phyloP scores from a whole-genome alignment of 495 filamentous ascomycete genomes.

The Astrothelium macrocarpum region DNA sequence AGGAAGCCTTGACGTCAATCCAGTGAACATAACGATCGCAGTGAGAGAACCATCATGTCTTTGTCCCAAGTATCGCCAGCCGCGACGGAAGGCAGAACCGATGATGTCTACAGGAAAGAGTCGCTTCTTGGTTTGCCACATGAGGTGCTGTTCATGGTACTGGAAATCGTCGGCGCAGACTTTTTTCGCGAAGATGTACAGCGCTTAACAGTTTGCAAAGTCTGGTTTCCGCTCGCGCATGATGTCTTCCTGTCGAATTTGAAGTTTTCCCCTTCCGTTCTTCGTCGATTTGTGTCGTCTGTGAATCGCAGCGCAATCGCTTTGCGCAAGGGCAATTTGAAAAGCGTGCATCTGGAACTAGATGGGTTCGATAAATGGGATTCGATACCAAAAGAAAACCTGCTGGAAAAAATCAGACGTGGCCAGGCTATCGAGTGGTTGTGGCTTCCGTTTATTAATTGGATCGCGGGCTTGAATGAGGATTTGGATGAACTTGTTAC shows the following conservation, averaged over 20 bases:
- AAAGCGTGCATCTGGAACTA: neutral
- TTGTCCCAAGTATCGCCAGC: too few relatives aligned
- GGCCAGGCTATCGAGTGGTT: neutral
- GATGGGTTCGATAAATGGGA: neutral
- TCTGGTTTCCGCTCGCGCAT: neutral
- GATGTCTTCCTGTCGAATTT: neutral
- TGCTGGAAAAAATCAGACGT: neutral
- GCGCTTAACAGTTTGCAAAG: neutral
- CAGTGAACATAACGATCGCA: too few relatives aligned
- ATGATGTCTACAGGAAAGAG: neutral
- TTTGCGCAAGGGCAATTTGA: neutral
- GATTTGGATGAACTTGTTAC: neutral
- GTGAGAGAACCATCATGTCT: too few relatives aligned
- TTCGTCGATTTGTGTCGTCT: neutral
- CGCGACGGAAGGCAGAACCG: too few relatives aligned
- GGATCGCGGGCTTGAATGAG: neutral
- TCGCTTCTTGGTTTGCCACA: neutral
- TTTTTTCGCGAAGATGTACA: conserved; percentile 2
- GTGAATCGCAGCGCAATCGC: neutral
- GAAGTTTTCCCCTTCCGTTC: neutral
- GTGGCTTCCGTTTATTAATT: neutral
- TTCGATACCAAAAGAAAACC: neutral
- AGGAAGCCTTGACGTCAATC: too few relatives aligned
- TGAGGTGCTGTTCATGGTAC: neutral
- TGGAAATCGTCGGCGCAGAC: neutral